These are phyloP conservation scores for Sclerotinia sclerotiorum DNA, from an alignment of 2,329 filamentous ascomycete species.

Conservation along the genomic window DNA sequence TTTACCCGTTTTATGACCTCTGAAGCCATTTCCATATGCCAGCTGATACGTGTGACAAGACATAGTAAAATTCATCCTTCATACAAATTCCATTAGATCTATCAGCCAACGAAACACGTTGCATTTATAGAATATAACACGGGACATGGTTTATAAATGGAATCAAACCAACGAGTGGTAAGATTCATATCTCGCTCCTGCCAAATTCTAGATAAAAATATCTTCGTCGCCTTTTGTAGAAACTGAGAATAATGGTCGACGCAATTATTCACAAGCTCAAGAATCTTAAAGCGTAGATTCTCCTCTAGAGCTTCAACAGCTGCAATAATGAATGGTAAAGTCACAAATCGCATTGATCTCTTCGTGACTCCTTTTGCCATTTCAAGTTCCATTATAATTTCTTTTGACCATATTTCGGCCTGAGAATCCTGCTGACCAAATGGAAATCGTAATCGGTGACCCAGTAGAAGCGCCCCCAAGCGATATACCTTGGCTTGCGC, in stretches of 20 bases:
- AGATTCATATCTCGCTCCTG: conserved; percentile 33
- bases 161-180: conserved; percentile 1
- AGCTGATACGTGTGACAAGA: not conserved
- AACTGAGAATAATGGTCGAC: conserved; percentile 34
- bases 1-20: not conserved
- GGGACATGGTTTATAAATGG: not conserved
- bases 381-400: conserved; percentile 37
- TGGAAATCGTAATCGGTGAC: conserved; percentile 33
- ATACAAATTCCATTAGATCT: not conserved
- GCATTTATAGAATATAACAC: not conserved
- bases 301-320: not conserved
- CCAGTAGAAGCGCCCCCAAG: conserved; percentile 34
- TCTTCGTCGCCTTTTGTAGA: conserved; percentile 34
- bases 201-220: conserved; percentile 36
- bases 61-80: not conserved
- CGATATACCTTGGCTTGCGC: conserved; percentile 38
- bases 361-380: conserved; percentile 32
- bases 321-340: conserved; percentile 34
- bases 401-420: conserved; percentile 33
- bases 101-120: not conserved
- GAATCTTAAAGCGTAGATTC: not conserved
- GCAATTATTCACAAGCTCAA: conserved; percentile 49
- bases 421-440: conserved; percentile 35
- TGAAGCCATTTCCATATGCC: not conserved
- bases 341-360: conserved; percentile 34